Evolutionary conservation across 1,139 yeast genomes (phyloP).

Genomic region (Zhuliangozyma parablackwelliae): DNA sequence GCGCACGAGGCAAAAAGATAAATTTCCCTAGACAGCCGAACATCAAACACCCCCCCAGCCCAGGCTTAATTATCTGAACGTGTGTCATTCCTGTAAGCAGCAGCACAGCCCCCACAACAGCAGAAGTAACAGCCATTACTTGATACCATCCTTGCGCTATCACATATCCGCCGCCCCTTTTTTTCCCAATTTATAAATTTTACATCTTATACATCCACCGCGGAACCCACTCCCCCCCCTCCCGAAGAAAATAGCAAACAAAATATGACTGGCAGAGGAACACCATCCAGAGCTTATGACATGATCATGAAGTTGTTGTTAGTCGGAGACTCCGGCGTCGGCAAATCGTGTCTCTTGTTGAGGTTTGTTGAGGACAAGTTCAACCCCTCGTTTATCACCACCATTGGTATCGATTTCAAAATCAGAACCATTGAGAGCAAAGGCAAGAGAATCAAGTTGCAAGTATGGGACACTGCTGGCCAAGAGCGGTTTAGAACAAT

Average conservation of each 20-base stretch:
- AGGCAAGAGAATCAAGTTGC: slow-evolving; percentile 88
- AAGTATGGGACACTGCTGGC: slow-evolving; percentile 99
- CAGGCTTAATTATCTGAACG: too few relatives aligned
- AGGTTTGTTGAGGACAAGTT: slow-evolving; percentile 96
- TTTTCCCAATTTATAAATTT: too few relatives aligned
- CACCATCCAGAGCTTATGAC: slow-evolving; percentile 80
- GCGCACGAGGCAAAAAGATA: too few relatives aligned
- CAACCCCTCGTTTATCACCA: slow-evolving; percentile 93
- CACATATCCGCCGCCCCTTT: neutral
- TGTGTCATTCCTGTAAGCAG: too few relatives aligned
- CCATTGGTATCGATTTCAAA: slow-evolving; percentile 97
- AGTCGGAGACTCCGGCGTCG: slow-evolving; percentile 97
- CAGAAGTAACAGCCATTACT: too few relatives aligned
- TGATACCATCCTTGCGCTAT: too few relatives aligned
- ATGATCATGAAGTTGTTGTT: slow-evolving; percentile 89
- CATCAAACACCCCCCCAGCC: too few relatives aligned
- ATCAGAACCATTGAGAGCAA: slow-evolving; percentile 93
- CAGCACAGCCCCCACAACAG: neutral
- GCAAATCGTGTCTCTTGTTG: slow-evolving; percentile 89
- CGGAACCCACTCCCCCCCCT: neutral
- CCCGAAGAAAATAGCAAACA: neutral
- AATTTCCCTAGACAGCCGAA: too few relatives aligned
- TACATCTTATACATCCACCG: too few relatives aligned
- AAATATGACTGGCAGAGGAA: slow-evolving; percentile 28
- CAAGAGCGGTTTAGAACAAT: slow-evolving; percentile 97